Percentiles rank a stretch among this genome's conserved stretches.
phyloP scores from a whole-genome alignment of 2,329 filamentous ascomycete species.

The Pyrenophora teres region DNA sequence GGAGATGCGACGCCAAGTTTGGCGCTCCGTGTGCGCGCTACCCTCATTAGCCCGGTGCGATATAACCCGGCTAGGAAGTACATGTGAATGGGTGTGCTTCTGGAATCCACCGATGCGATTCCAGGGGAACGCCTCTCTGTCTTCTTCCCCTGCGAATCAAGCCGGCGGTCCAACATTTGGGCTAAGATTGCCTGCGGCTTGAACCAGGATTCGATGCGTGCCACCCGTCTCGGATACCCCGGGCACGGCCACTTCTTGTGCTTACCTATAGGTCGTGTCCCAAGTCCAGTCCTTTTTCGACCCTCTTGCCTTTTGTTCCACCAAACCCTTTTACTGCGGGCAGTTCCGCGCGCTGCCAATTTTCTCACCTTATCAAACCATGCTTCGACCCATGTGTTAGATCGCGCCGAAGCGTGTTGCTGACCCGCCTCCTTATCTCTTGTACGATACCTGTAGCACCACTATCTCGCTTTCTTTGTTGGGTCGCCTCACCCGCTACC shows the following conservation, averaged over 20 bases:
- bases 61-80: constrained; percentile 22
- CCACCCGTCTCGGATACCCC: constrained; percentile 18
- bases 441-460: constrained; percentile 23
- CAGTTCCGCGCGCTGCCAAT: constrained; percentile 20
- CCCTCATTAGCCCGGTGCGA: constrained; percentile 7
- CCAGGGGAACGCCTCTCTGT: constrained; percentile 5
- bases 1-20: constrained; percentile 16
- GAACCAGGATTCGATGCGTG: constrained; percentile 12
- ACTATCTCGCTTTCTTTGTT: constrained; percentile 15
- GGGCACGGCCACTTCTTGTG: constrained; percentile 10
- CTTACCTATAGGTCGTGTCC: constrained; percentile 22
- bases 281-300: constrained; percentile 21
- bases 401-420: constrained; percentile 14
- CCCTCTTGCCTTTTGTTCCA: constrained; percentile 10
- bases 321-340: constrained; percentile 13
- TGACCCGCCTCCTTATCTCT: constrained; percentile 14
- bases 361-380: constrained; percentile 11
- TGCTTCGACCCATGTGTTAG: constrained; percentile 17
- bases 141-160: constrained; percentile 24
- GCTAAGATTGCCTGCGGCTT: constrained; percentile 15
- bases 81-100: constrained; percentile 20
- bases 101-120: constrained; percentile 5
- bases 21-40: constrained; percentile 7
- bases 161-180: constrained; percentile 6
- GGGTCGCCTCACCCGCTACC: constrained; percentile 6